A percentile compares a stretch with the other conserved stretches of the same genome.
These are phyloP conservation scores for Dictyostelium discoideum DNA, from an alignment of 78 protist species.

Conservation along the genomic window DNA sequence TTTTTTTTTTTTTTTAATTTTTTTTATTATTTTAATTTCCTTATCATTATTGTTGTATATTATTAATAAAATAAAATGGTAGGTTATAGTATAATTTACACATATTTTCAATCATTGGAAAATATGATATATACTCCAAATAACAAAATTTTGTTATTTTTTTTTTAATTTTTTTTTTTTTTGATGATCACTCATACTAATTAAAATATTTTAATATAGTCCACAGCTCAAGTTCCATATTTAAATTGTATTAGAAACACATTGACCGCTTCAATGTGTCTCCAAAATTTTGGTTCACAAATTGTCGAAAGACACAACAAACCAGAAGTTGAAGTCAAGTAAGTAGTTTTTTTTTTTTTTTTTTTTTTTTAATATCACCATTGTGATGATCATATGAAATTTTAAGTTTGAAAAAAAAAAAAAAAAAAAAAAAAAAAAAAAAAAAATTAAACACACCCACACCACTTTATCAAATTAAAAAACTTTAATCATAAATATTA, in stretches of 20 bases:
- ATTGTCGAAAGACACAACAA: slow-evolving; percentile 99
- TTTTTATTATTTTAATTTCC: neutral
- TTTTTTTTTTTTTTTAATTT: neutral
- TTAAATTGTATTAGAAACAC: slow-evolving; percentile 91
- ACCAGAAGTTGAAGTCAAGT: slow-evolving; percentile 98
- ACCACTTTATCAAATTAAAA: neutral
- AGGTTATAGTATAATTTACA: neutral
- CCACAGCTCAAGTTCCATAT: slow-evolving; percentile 93
- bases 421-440: neutral
- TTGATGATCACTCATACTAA: neutral
- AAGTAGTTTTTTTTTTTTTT: neutral
- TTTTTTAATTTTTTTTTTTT: too few species aligned
- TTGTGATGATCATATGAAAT: neutral
- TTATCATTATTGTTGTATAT: neutral
- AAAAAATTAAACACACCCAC: neutral
- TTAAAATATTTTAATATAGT: slow-evolving; percentile 6
- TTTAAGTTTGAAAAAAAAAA: too few species aligned
- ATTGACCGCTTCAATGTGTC: slow-evolving; percentile 97
- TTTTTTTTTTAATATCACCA: neutral
- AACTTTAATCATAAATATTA: too few species aligned
- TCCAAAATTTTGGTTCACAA: slow-evolving; percentile 96
- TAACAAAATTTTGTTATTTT: too few species aligned
- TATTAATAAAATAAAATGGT: neutral
- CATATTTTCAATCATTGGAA: neutral
- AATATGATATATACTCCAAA: neutral